These are phyloP conservation scores for Akanthomyces muscarius DNA, from an alignment of 2,329 filamentous ascomycete species.

Conservation along the genomic window DNA sequence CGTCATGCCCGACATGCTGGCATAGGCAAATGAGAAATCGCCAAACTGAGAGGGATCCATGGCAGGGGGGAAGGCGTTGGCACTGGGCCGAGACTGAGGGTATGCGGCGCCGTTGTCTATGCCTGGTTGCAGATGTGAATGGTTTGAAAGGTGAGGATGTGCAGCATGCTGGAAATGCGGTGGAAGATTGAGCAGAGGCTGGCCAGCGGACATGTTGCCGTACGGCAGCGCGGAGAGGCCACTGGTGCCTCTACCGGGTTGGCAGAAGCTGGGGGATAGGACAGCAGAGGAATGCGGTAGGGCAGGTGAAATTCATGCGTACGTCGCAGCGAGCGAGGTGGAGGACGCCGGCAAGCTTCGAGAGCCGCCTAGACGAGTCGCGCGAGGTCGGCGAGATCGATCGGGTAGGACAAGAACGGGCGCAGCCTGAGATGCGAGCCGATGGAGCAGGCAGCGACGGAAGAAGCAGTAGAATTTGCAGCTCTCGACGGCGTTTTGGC, in stretches of 20 bases:
- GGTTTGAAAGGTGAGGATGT: slow-evolving; percentile 23
- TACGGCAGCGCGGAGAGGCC: slow-evolving; percentile 13
- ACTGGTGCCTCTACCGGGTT: slow-evolving; percentile 10
- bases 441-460: neutral
- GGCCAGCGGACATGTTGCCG: slow-evolving; percentile 31
- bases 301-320: neutral
- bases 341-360: neutral
- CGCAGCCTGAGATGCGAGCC: slow-evolving; percentile 1
- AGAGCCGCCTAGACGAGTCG: neutral
- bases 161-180: slow-evolving; percentile 27
- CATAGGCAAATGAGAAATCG: slow-evolving; percentile 51
- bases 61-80: slow-evolving; percentile 22
- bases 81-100: neutral
- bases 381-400: neutral
- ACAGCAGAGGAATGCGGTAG: neutral
- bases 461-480: neutral
- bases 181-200: slow-evolving; percentile 27
- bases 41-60: slow-evolving; percentile 48
- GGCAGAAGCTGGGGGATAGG: slow-evolving; percentile 5
- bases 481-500: neutral
- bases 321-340: slow-evolving; percentile 1
- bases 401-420: slow-evolving; percentile 3
- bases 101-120: slow-evolving; percentile 7
- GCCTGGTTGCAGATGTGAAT: neutral
- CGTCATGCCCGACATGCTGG: slow-evolving; percentile 35